These are phyloP conservation scores for Talaromyces sp. DNA, from an alignment of 2,329 filamentous ascomycete genomes.

Conservation along the genomic window DNA sequence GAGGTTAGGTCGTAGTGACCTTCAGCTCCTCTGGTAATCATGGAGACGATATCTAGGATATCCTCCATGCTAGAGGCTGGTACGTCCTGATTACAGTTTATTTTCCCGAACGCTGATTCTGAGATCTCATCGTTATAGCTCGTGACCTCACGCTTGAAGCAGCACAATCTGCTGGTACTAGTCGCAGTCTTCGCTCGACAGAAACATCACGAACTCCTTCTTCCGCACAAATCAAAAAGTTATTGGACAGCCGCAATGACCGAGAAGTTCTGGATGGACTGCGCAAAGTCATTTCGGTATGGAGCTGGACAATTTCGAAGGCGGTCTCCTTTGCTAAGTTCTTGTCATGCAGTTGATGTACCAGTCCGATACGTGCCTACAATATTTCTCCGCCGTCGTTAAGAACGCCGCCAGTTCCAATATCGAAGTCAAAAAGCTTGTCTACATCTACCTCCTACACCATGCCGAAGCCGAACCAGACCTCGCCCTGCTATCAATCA, in stretches of 20 bases:
- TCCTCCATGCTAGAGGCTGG: slow-evolving; percentile 92
- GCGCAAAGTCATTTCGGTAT: slow-evolving; percentile 80
- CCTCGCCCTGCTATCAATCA: slow-evolving; percentile 91
- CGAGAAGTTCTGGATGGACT: slow-evolving; percentile 89
- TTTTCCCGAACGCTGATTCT: not conserved
- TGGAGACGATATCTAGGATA: slow-evolving; percentile 96
- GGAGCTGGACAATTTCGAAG: slow-evolving; percentile 13
- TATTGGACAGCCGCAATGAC: slow-evolving; percentile 90
- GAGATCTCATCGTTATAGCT: slow-evolving; percentile 52
- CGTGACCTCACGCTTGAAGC: slow-evolving; percentile 97
- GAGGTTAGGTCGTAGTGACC: slow-evolving; percentile 10
- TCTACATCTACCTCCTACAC: slow-evolving; percentile 96
- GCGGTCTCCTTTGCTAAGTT: not conserved
- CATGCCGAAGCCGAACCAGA: slow-evolving; percentile 96
- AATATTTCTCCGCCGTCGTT: slow-evolving; percentile 95
- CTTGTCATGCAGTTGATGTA: slow-evolving; percentile 76
- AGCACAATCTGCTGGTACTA: slow-evolving; percentile 74
- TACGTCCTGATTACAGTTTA: slow-evolving; percentile 41
- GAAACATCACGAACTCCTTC: slow-evolving; percentile 65
- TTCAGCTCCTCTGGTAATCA: slow-evolving; percentile 40
- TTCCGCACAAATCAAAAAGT: slow-evolving; percentile 83
- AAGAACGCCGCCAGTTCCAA: slow-evolving; percentile 96
- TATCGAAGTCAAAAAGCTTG: slow-evolving; percentile 93
- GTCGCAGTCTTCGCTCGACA: slow-evolving; percentile 50
- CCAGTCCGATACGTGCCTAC: slow-evolving; percentile 77